Percentiles rank a stretch among this genome's conserved stretches.
Evolutionary conservation across 164 flowering plant genomes (phyloP).

Genomic region (Annona squamosa): DNA sequence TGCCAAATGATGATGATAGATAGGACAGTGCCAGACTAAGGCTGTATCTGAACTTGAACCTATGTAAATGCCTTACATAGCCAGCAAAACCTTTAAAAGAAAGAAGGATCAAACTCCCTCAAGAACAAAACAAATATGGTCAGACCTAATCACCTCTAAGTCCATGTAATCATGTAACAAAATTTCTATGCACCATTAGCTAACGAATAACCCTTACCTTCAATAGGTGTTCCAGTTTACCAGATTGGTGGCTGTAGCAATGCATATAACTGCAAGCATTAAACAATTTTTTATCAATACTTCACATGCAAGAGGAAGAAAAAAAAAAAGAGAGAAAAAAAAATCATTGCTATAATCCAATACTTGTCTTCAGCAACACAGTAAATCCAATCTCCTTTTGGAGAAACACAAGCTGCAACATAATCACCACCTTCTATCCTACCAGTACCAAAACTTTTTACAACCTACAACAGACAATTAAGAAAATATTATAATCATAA

Average conservation of each 20-base stretch:
- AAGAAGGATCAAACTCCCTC: background rate
- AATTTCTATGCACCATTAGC: background rate
- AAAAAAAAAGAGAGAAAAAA: background rate
- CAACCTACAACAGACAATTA: conserved; percentile 48
- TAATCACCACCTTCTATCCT: conserved; percentile 99
- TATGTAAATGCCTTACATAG: no score
- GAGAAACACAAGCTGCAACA: conserved; percentile 91
- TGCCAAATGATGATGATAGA: no score
- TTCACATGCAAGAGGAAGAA: background rate
- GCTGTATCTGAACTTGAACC: no score
- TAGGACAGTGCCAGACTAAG: no score
- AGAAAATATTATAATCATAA: background rate
- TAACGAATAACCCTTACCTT: conserved; percentile 40
- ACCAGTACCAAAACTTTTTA: conserved; percentile 99
- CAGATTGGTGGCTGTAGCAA: conserved; percentile 91
- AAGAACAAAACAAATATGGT: background rate
- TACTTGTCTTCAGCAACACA: conserved; percentile 98
- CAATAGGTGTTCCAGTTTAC: conserved; percentile 94
- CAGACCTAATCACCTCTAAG: no score
- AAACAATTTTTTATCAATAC: background rate
- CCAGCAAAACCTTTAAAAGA: background rate
- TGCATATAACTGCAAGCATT: conserved; percentile 64
- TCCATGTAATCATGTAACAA: no score
- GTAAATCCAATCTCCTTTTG: conserved; percentile 98
- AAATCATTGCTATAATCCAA: no score